Base-by-base conservation (phyloP, 202 grass and related monocot species). In the Panicum hallii region DNA sequence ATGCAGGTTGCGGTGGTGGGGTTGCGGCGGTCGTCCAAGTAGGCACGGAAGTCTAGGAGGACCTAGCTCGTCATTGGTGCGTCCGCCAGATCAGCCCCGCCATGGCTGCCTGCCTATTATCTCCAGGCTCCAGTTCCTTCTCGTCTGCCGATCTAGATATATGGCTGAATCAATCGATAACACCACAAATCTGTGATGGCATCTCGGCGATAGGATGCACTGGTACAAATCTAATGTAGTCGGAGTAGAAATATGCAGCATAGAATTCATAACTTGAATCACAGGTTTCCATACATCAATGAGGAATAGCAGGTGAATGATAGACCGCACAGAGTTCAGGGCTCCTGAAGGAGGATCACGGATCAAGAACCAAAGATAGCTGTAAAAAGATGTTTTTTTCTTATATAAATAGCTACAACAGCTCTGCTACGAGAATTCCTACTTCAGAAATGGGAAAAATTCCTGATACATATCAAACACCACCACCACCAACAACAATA, bases 401-500 rank as follows among this genome's bases (percentile, higher is more conserved):
- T 32, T 32, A 32, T 28, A 6, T 61, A 61, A 53, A 80, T 69
- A 80, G 64, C 48, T 70, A 70, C 40, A 70, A 45, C 22, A 63
- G 61, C 65, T 57, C 50, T 44, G 65, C 79, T 44, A 82, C 16
- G 40, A 82, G n/a, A 82, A 45, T 20, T 20, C 36, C 49, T 70
- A 69, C 23, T 28, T 32, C 74, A 77, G 23, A 58, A 54, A 19
- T 17, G 66, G 49, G 43, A 61, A 60, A 84, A 83, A 48, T 60
- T 77, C 44, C 81, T 86, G 78, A 74, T 74, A 93, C 71, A 85
- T 60, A 78, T 78, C 44, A 78, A 89, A 83, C 67, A 79, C 41
- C 77, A 79, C 40, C 61, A 63, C 30, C 65, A 81, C 52, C 45
- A 74, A 64, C 52, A 74, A 57, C 23, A 32, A 32, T 32, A 62